Base-by-base conservation (phyloP, 2,329 filamentous ascomycete species). In the Fonsecaea multimorphosa region DNA sequence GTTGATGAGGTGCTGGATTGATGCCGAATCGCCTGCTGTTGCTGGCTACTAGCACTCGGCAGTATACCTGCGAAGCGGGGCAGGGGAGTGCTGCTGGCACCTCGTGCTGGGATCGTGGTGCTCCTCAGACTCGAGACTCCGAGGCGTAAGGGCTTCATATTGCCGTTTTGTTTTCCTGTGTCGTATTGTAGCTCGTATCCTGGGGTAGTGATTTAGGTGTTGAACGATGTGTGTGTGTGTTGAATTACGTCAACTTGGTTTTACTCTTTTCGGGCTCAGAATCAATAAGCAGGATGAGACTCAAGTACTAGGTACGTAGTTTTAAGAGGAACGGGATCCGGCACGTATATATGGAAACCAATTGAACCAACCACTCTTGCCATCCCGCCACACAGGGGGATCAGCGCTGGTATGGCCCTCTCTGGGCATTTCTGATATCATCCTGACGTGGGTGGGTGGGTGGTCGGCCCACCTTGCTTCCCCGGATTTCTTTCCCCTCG, bases 381-480 rank as follows among this genome's bases (percentile, higher is more conserved):
- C n/a, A n/a, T n/a, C n/a, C n/a, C n/a, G n/a, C n/a, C n/a, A n/a
- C n/a, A n/a, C n/a, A n/a, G n/a, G n/a, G n/a, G 22, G 44, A 24
- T 49, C 44, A 24, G 44, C 44, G 27, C 11, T 49, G 44, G 9
- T 14, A 24, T 49, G n/a, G n/a, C 6, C 1, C 38, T 16, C 9
- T 24, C 4, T 24, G 22, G 12, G 44, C 8, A 49, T 27, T 49
- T 49, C 44, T 49, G 44, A 49, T 49, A 49, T 49, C 44, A 49
- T 49, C 44, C 44, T 49, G 44, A 49, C 44, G 44, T 49, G 44
- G 22, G 40, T 46, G 40, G 40, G n/a, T n/a, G n/a, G n/a, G n/a
- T n/a, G n/a, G n/a, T n/a, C n/a, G 14, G 14, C 34, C 14, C 29
- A 4, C 12, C 34, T 12, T 38, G n/a, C 38, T 40, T 40, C 44